Base-by-base conservation (phyloP, 192 early-diverging fungal genomes). In the Funneliformis geosporum region DNA sequence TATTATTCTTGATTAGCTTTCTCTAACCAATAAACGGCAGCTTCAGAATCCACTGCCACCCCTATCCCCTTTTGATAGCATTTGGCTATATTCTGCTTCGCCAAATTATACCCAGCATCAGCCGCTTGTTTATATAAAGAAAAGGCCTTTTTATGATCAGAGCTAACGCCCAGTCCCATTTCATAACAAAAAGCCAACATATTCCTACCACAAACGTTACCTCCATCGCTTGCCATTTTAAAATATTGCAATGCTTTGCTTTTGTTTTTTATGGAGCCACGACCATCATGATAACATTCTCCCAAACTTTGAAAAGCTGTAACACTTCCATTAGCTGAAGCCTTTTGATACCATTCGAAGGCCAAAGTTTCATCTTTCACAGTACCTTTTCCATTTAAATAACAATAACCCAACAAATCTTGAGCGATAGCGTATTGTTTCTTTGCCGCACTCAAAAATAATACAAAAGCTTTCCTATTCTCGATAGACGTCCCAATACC, bases 11-110 rank as follows among this genome's bases (percentile, higher is more conserved):
- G 18, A 50, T 50, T 50, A 18, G n/a, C 64, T 67, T 67, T 27
- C 65, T 86, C 79, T 80, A 89, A 95, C 93, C 91, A 94, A 76
- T 87, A 86, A 61, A 85, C 85, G 14, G 89, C 86, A 75, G 25
- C 38, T 67, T 67, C 27, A 21, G 21, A 27, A 67, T 67, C 65
- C 14, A 27, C 27, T 67, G 11, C 25, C 10, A 67, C 27, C 8
- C 89, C 88, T n/a, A 90, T 84, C 46, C 89, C 89, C 60, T 90
- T 90, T 44, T 89, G 88, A 79, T 89, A 90, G 65, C 89, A 89
- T 79, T 86, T 85, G 39, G 86, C 88, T 6, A 89, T 70, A 82
- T 86, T 80, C 66, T 85, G 87, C 73, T 87, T 86, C 44, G 87
- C 86, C 25, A 84, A 79, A n/a, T 83, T 78, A 80, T 94, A 92